Conservation (phyloP, 306 rosid genomes). For the Styphnolobium japonicum region DNA sequence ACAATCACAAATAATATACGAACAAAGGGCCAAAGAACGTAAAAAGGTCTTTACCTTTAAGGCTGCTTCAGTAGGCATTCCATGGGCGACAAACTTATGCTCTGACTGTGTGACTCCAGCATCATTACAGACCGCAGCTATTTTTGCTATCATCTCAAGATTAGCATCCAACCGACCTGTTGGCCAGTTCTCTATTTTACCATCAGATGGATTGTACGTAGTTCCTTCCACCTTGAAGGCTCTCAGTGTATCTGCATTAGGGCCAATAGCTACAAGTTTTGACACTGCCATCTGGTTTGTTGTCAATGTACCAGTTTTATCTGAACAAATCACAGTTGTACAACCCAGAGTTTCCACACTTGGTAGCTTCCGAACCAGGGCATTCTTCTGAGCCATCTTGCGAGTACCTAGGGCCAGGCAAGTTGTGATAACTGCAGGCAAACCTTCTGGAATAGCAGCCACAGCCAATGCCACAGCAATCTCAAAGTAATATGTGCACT, state of each 20-base stretch:
- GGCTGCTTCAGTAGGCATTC: constrained; percentile 87
- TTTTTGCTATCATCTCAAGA: constrained; percentile 68
- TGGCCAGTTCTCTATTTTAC: constrained; percentile 64
- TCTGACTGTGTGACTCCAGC: constrained; percentile 57
- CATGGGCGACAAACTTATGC: constrained; percentile 54
- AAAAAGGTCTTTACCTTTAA: constrained; percentile 43
- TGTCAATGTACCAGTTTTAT: constrained; percentile 59
- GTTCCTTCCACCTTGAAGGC: constrained; percentile 76
- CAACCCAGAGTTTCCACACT: constrained; percentile 62
- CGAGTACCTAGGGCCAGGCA: constrained; percentile 57
- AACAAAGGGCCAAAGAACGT: not conserved
- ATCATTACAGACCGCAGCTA: constrained; percentile 72
- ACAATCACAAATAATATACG: not conserved
- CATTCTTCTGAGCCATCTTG: constrained; percentile 64
- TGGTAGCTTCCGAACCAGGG: constrained; percentile 69
- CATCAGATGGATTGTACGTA: constrained; percentile 64
- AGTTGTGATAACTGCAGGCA: constrained; percentile 57
- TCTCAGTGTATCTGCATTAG: constrained; percentile 36
- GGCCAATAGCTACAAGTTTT: constrained; percentile 67
- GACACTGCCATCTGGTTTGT: constrained; percentile 80
- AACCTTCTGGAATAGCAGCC: constrained; percentile 65
- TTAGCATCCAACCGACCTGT: constrained; percentile 57
- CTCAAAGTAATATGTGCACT: constrained; percentile 61
- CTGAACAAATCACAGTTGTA: constrained; percentile 60
- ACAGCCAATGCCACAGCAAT: constrained; percentile 64